Conservation (phyloP, 2,329 filamentous ascomycete species). For the Xylariales sp. region DNA sequence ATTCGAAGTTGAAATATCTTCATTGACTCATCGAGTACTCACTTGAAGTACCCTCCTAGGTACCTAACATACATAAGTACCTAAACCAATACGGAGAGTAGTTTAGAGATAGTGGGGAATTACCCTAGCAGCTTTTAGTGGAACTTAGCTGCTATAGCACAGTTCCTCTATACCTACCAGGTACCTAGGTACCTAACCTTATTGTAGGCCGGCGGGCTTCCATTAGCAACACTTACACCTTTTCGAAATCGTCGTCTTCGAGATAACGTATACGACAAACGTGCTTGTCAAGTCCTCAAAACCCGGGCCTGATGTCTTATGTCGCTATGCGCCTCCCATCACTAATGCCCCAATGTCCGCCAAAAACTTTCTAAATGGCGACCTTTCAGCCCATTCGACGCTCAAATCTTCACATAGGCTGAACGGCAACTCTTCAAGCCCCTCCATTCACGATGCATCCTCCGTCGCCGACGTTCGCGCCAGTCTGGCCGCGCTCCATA, state of each 20-base stretch:
- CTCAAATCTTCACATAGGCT: constrained; percentile 45
- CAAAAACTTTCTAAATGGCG: constrained; percentile 51
- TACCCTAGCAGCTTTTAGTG: not conserved
- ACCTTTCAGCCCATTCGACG: constrained; percentile 45
- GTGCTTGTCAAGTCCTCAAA: constrained; percentile 32
- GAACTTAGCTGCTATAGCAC: constrained; percentile 9
- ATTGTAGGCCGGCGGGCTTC: too few species aligned
- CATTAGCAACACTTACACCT: not conserved
- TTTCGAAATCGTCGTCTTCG: constrained; percentile 27
- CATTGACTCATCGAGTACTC: constrained; percentile 28
- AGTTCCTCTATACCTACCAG: too few species aligned
- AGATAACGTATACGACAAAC: constrained; percentile 22
- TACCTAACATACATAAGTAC: too few species aligned
- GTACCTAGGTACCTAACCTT: not conserved
- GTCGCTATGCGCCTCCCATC: constrained; percentile 50
- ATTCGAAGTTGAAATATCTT: constrained; percentile 27
- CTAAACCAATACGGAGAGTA: too few species aligned
- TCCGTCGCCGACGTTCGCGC: constrained; percentile 83
- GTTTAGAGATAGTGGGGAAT: not conserved
- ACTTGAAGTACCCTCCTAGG: not conserved
- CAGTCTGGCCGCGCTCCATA: constrained; percentile 78
- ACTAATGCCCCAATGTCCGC: constrained; percentile 51
- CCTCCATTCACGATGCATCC: constrained; percentile 73
- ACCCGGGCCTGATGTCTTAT: constrained; percentile 41
- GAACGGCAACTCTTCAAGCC: constrained; percentile 40